phyloP scores from a whole-genome alignment of 306 rosid species.

The Aeschynomene evenia region DNA sequence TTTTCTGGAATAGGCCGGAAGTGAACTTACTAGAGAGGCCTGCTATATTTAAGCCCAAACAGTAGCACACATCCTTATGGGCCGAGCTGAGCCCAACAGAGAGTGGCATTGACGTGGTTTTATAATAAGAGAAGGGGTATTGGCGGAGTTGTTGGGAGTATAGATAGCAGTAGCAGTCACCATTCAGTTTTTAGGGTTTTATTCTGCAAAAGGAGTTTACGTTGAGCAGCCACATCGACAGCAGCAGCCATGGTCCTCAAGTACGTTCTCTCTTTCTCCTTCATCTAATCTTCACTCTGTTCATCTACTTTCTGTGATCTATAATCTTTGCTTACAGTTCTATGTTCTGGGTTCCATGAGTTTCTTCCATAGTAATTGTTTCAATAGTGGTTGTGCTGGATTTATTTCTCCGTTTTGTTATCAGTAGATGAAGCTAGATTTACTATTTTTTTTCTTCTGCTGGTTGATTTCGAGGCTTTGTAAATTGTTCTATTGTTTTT shows the following conservation, averaged over 20 bases:
- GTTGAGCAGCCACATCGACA: background rate
- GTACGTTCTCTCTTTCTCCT: constrained; percentile 32
- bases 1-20: background rate
- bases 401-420: background rate
- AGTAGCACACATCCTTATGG: background rate
- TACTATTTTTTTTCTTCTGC: no score
- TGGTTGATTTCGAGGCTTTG: background rate
- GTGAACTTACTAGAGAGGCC: background rate
- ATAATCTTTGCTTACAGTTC: background rate
- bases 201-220: background rate
- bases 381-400: background rate
- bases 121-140: background rate
- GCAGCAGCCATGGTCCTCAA: constrained; percentile 78
- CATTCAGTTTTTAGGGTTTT: constrained; percentile 44
- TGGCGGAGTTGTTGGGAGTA: background rate
- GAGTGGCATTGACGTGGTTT: background rate
- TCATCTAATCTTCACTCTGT: background rate
- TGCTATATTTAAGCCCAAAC: background rate
- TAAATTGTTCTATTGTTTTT: background rate
- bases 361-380: background rate
- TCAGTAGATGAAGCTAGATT: no score
- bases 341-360: no score
- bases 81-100: no score
- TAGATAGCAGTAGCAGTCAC: background rate
- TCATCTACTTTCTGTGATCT: background rate